These are phyloP conservation scores for Syzygium grande DNA, from an alignment of 345 rosid genomes.

Conservation along the genomic window DNA sequence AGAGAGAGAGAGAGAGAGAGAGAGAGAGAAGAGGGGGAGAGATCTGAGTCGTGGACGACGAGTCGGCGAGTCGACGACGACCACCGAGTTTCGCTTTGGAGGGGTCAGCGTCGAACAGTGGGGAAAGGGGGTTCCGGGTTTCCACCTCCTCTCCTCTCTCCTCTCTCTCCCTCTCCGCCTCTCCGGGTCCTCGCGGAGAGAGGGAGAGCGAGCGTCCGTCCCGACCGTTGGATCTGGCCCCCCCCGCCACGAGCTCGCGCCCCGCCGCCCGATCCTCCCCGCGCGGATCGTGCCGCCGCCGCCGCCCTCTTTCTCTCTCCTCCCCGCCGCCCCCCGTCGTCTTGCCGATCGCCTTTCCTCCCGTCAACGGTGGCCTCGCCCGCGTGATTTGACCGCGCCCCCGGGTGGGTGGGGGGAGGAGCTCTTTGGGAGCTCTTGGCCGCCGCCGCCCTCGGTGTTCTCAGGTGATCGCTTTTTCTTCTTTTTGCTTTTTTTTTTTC, in stretches of 20 bases:
- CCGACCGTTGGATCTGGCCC: slow-evolving; percentile 5
- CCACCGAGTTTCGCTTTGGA: slow-evolving; percentile 11
- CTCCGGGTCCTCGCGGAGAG: no score
- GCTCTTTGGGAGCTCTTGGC: not conserved
- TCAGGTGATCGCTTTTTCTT: not conserved
- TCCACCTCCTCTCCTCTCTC: no score
- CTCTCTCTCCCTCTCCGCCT: not conserved
- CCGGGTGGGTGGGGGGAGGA: not conserved
- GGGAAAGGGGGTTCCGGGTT: not conserved
- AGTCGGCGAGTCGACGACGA: slow-evolving; percentile 10
- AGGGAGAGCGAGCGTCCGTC: not conserved
- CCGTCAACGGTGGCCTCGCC: not conserved
- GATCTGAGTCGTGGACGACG: slow-evolving; percentile 12
- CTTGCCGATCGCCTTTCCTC: not conserved
- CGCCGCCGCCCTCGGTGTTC: not conserved
- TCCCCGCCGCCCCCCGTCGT: not conserved
- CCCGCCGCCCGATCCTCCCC: not conserved
- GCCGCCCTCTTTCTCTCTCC: not conserved
- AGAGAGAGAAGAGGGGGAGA: not conserved
- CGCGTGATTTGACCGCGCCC: not conserved
- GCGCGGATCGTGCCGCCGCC: not conserved
- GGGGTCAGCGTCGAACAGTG: slow-evolving; percentile 2
- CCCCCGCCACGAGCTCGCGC: not conserved
- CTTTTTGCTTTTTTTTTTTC: not conserved
- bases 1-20: not conserved